Base-by-base conservation (phyloP, 1,284 basidiomycete species). In the Cystobasidium pallidum region DNA sequence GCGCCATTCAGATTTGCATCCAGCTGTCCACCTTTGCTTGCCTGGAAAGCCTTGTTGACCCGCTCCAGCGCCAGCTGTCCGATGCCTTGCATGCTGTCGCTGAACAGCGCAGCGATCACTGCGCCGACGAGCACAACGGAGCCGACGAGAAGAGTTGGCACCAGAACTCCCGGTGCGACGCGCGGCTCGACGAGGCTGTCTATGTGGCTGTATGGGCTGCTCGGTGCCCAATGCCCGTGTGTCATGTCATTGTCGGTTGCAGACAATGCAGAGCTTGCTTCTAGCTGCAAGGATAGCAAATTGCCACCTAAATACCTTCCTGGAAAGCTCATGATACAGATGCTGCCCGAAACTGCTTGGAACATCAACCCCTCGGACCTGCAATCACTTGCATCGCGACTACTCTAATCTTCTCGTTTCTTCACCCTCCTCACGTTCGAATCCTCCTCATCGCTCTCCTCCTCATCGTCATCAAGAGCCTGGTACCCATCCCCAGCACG, bases 381-480 rank as follows among this genome's bases (percentile, higher is more conserved):
- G n/a, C n/a, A n/a, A n/a, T n/a, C n/a, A n/a, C n/a, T n/a, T n/a
- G n/a, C n/a, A n/a, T n/a, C n/a, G n/a, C n/a, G n/a, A n/a, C n/a
- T n/a, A n/a, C n/a, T n/a, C n/a, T 26, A 61, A 19, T 61, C 58
- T 13, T 61, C 36, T 43, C 58, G 41, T 26, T 61, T 43, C 17
- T 41, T 45, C 10, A 52, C 45, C 26, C 30, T 26, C 34, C 30
- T 47, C 2, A 62, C 41, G 13, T 32, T 54, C 49, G 36, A 6
- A 21, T 57, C 64, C 8, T 68, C 36, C 39, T 51, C 59, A n/a
- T 63, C 59, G 28, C 47, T 61, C 11, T 71, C 58, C 19, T 70
- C 68, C 34, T 71, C 68, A 57, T 71, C 68, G 4, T 64, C 68
- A 6, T 64, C 68, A 55, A 71, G 63, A 39, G 61, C 68, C 39